Conservation (phyloP, 2,329 filamentous ascomycete genomes). For the Diplocarpon mali region DNA sequence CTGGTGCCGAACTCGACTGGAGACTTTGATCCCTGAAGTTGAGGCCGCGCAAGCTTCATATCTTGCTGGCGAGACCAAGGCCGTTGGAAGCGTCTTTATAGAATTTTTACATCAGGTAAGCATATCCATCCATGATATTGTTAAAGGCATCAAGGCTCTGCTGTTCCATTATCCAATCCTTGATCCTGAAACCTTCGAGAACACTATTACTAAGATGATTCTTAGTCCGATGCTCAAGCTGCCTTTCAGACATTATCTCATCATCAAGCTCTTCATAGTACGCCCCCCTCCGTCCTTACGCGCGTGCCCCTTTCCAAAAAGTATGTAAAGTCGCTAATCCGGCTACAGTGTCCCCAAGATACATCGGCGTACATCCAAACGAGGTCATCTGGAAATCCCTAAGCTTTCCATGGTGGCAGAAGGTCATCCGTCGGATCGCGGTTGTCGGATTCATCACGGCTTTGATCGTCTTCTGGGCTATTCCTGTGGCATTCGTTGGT, state of each 20-base stretch:
- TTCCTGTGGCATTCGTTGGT: conserved; percentile 69
- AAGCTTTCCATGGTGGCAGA: conserved; percentile 76
- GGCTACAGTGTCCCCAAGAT: conserved; percentile 56
- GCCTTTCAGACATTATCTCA: conserved; percentile 82
- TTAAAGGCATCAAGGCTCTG: no score
- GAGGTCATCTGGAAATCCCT: conserved; percentile 87
- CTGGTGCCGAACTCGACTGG: conserved; percentile 71
- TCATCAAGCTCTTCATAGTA: conserved; percentile 63
- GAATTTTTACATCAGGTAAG: conserved; percentile 63
- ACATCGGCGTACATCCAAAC: conserved; percentile 68
- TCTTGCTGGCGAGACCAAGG: conserved; percentile 49
- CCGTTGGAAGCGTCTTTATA: conserved; percentile 63
- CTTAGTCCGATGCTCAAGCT: conserved; percentile 60
- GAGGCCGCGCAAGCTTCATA: conserved; percentile 58
- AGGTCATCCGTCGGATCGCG: conserved; percentile 58
- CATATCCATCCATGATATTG: no score
- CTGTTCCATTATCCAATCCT: no score
- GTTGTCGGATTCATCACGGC: conserved; percentile 63
- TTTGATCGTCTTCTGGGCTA: conserved; percentile 78
- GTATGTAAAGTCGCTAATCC: conserved; percentile 4
- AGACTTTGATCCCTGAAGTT: conserved; percentile 62
- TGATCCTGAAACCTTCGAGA: no score
- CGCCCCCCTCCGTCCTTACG: background rate
- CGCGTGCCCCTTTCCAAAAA: no score
- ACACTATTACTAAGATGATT: no score